These are phyloP conservation scores for Euphorbia tirucalli DNA, from an alignment of 345 rosid genomes.

Conservation along the genomic window DNA sequence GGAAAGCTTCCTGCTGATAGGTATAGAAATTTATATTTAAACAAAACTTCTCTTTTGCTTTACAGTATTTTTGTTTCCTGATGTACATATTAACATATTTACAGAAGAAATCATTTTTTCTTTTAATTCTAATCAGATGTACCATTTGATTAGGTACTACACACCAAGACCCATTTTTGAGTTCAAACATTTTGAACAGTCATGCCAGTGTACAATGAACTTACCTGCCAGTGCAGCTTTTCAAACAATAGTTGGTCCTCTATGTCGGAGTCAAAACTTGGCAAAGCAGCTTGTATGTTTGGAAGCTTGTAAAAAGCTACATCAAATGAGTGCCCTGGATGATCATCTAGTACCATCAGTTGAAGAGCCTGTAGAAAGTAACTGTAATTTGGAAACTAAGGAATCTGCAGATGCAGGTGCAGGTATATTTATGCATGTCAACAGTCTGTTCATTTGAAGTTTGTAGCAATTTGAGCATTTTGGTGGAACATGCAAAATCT, in stretches of 20 bases:
- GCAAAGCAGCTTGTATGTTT: constrained; percentile 66
- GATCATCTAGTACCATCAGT: constrained; percentile 47
- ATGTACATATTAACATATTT: background rate
- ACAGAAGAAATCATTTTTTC: constrained; percentile 4
- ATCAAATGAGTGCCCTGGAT: constrained; percentile 51
- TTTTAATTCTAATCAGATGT: constrained; percentile 12
- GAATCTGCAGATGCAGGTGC: constrained; percentile 63
- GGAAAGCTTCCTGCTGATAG: constrained; percentile 54
- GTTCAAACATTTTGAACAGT: constrained; percentile 27
- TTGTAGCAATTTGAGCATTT: background rate
- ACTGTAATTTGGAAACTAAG: constrained; percentile 32
- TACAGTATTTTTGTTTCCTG: background rate
- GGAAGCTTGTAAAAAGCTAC: constrained; percentile 73
- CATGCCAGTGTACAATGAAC: constrained; percentile 41
- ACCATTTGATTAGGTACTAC: constrained; percentile 39
- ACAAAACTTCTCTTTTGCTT: background rate
- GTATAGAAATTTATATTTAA: constrained; percentile 34
- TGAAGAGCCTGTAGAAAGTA: constrained; percentile 33
- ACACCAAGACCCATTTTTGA: constrained; percentile 49
- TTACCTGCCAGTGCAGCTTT: constrained; percentile 56
- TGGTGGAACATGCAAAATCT: no score
- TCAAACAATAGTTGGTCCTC: constrained; percentile 54
- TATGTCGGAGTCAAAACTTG: constrained; percentile 42
- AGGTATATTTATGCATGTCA: constrained; percentile 9
- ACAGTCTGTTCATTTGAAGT: background rate